Base-by-base conservation (phyloP, 345 rosid species). In the Eucalyptus polyanthemos region DNA sequence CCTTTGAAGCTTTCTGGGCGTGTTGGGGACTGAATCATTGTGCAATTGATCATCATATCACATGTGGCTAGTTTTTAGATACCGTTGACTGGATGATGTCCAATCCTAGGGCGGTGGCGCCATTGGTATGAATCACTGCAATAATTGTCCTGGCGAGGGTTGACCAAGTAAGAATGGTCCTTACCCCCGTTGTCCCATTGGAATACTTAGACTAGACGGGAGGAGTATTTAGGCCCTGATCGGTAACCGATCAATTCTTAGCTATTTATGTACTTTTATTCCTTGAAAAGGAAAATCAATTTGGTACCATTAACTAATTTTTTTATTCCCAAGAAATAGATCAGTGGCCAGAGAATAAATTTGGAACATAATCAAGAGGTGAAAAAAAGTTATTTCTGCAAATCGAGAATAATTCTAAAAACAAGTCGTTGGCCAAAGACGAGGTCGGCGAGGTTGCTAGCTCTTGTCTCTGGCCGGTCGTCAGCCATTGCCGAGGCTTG, bases 401-500 rank as follows among this genome's bases (percentile, higher is more conserved):
- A 53, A 53, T 0, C 1, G 2, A 53, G 5, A 53, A 53, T 19
- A 53, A 53, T 53, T 53, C 58, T 19, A 53, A 8, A 53, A 53
- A 53, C 5, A 8, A 53, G 11, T 53, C 2, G 0, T 53, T 1
- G 1, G 25, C 25, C 5, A 53, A 53, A 21, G 25, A 21, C 0
- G 2, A 53, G 25, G 11, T 11, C 0, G 0, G 25, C 1, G 0
- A 53, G 58, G 10, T 53, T 1, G 2, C 2, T 21, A 2, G 11
- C 56, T 51, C 56, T 51, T 51, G 56, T 51, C 56, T 51, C 9
- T 51, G 0, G 56, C 2, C 1, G 0, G 2, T 51, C 4, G 1
- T 2, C 1, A 2, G 4, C 22, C 56, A 51, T 51, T 17, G 22
- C 1, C 9, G 2, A 51, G 56, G 4, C 56, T 3, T 3, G 22